Base-by-base conservation (phyloP, 2,329 filamentous ascomycete species). In the Pseudocercospora crystallina region DNA sequence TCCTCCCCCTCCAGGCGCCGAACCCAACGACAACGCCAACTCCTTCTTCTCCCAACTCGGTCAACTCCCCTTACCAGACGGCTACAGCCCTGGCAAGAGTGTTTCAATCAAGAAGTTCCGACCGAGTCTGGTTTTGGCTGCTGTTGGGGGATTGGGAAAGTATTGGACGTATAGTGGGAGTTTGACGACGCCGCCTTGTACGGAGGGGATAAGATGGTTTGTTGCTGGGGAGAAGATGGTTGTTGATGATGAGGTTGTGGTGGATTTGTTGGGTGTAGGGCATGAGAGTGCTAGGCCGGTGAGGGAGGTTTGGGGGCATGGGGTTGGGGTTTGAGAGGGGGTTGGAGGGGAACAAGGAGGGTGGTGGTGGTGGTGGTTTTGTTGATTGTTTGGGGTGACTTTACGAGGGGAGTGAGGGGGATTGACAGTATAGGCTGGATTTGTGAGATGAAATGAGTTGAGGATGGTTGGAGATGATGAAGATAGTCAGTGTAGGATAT, bases 161-260 rank as follows among this genome's bases (percentile, higher is more conserved):
- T 78, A 75, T 51, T 78, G 74, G 74, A 78, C 74, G 1, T 78
- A 78, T 57, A 62, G 69, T 47, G 75, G 76, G 3, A 74, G 71
- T 44, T 58, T 78, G 64, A 78, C 76, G 2, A 73, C 68, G 42
- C 79, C 70, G 51, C 78, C 68, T 50, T 80, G 68, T 64, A 69
- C 61, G 29, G 77, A 76, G 62, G 77, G 73, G 1, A 67, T 75
- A 14, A 61, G 73, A 30, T 79, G 73, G 71, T 78, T 73, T 47
- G 62, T 76, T 10, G 71, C 70, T 8, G 64, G 68, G 49, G 66
- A 72, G 48, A 70, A 69, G 31, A 45, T 79, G 59, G 71, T 70
- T 43, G 69, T 72, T 2, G 69, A 72, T 13, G 67, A 71, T n/a
- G 62, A 66, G 47, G 76, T 79, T 66, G 77, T 79, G 76, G 66